Base-by-base conservation (phyloP, 2,329 filamentous ascomycete species). In the Whalleya microplaca region DNA sequence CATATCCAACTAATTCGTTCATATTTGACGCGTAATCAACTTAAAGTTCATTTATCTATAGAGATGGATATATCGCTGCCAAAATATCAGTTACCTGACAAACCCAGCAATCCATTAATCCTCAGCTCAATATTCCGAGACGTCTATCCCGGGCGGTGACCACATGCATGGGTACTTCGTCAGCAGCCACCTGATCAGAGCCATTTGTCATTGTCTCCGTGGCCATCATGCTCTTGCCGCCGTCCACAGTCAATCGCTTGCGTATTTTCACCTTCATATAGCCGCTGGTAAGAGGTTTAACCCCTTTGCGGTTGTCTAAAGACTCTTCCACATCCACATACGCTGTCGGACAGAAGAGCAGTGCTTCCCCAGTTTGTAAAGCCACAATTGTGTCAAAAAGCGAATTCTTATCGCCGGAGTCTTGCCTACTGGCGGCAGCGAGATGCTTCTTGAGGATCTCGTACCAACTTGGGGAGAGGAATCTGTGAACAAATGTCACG, bases 331-430 rank as follows among this genome's bases (percentile, higher is more conserved):
- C n/a, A n/a, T 53, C 55, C n/a, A 66, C 37, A 20, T 53, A 55
- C 1, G 63, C 66, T 1, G 61, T 65, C 0, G 66, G 65, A 16
- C 61, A 64, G 48, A 68, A 68, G 0, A 68, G 43, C n/a, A 68
- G 20, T 1, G 64, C 65, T 29, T 67, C 50, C 19, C 66, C 64
- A 1, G 60, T 65, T 6, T 51, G 40, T 3, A 68, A 56, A 7
- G 18, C 32, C 2, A 66, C 52, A 9, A 68, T 68, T 0, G 48
- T 56, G 2, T 58, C 41, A 21, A 68, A 66, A 1, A 67, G 56
- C 12, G 55, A 45, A 9, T 52, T 59, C 1, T 21, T 10, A 18
- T 21, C 16, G 2, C 45, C 53, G 10, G 41, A 40, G 16, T 57
- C 50, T 41, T 48, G 27, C 21, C 46, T 49, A 12, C 29, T 55